These are phyloP conservation scores for Akanthomyces muscarius DNA, from an alignment of 2,329 filamentous ascomycete species.

Conservation along the genomic window DNA sequence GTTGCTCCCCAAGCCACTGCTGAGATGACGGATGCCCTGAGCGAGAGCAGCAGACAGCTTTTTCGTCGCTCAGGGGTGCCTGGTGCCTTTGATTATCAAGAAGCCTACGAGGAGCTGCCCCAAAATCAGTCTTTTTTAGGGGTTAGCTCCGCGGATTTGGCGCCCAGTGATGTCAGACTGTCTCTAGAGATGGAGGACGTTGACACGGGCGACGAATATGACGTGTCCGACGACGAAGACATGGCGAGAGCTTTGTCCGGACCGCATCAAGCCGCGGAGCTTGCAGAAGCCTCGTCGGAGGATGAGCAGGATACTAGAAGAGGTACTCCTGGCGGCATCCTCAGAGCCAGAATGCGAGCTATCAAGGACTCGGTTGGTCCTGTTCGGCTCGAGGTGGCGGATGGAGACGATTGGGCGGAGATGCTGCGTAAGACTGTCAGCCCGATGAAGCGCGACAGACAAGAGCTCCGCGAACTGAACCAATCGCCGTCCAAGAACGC, in stretches of 20 bases:
- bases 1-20: conserved; percentile 26
- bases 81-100: conserved; percentile 71
- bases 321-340: conserved; percentile 54
- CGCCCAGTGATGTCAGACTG: conserved; percentile 56
- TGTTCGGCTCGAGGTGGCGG: conserved; percentile 55
- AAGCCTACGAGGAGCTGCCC: conserved; percentile 51
- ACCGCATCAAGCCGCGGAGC: conserved; percentile 75
- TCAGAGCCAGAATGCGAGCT: conserved; percentile 61
- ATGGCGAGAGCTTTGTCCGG: conserved; percentile 75
- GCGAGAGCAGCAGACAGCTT: conserved; percentile 57
- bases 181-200: conserved; percentile 56
- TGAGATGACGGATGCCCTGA: conserved; percentile 24
- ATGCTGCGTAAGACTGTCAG: conserved; percentile 93
- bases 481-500: conserved; percentile 43
- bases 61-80: conserved; percentile 56
- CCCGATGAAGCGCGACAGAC: conserved; percentile 86
- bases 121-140: conserved; percentile 81
- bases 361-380: conserved; percentile 58
- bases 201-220: conserved; percentile 72
- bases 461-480: conserved; percentile 59
- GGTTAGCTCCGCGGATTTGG: conserved; percentile 81
- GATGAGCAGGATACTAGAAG: conserved; percentile 44
- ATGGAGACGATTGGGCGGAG: conserved; percentile 85
- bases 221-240: conserved; percentile 64
- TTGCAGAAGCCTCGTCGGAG: conserved; percentile 53